Base-by-base conservation (phyloP, 164 flowering plant genomes). In the Umbellularia californica region DNA sequence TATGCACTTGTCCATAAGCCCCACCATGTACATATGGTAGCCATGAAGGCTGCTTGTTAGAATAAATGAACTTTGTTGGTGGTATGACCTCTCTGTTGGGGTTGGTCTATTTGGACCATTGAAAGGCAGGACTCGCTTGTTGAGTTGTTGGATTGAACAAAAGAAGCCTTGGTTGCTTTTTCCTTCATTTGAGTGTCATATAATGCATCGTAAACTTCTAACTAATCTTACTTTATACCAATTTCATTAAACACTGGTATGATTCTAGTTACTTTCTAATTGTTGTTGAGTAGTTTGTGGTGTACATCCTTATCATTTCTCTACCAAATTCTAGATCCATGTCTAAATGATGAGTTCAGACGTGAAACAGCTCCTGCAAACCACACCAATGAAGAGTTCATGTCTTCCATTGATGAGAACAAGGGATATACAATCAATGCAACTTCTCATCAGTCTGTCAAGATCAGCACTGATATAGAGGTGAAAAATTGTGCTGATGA, bases 291-390 rank as follows among this genome's bases (percentile, higher is more conserved):
- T 64, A n/a, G 67, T 64, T 24, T 64, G 67, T 24, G 28, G 14
- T 64, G 14, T 24, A 64, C 28, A 64, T 64, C 3, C 67, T 64
- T 23, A 64, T 64, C 28, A 25, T 14, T 17, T 13, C 15, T 64
- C 24, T 64, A 14, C 28, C 14, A 25, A 22, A 24, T 52, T 68
- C 19, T 24, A 65, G 10, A 50, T 11, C 33, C 72, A 41, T 15
- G 17, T 77, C 52, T 50, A 80, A 81, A 77, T 51, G 84, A 77
- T 66, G 83, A 79, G 70, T 65, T 25, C 52, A 41, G 10, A 19
- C 0, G 75, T 33, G n/a, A 78, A 71, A 74, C 70, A 20, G 22
- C 19, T 2, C 47, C 47, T 30, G 35, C 19, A 67, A 30, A 14
- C 92, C 20, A 65, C 41, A 11, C 65, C 20, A 41, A 19, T 1